phyloP scores from a whole-genome alignment of 2,329 filamentous ascomycete genomes.

The Aspergillus fischeri region DNA sequence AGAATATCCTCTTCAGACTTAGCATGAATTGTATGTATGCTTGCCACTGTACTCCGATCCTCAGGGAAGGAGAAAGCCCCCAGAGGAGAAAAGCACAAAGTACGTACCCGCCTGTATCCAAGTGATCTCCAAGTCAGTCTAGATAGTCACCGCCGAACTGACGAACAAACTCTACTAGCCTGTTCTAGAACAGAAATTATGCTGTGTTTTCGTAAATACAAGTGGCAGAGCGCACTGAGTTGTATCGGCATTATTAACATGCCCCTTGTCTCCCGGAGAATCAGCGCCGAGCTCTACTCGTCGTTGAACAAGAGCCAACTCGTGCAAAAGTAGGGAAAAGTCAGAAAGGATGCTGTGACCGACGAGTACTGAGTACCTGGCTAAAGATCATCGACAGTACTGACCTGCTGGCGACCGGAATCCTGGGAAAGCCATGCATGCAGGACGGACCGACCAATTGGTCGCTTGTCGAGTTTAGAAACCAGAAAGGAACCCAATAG shows the following conservation, averaged over 20 bases:
- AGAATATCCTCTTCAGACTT: no score
- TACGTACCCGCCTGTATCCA: background rate
- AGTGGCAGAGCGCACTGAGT: no score
- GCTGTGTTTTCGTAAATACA: background rate
- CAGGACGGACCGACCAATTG: background rate
- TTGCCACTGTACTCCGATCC: background rate
- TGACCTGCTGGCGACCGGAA: background rate
- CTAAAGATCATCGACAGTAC: background rate
- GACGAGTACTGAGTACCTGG: no score
- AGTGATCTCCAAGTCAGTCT: no score
- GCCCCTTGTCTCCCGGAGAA: no score
- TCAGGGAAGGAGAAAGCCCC: background rate
- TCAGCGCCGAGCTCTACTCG: background rate
- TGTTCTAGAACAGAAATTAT: background rate
- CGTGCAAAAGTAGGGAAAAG: background rate
- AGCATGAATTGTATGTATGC: background rate
- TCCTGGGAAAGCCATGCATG: background rate
- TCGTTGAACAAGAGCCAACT: background rate
- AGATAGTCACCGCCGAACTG: background rate
- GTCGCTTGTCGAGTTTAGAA: background rate
- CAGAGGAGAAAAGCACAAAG: background rate
- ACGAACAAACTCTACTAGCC: background rate
- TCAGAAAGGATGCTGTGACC: background rate
- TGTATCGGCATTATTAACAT: no score
- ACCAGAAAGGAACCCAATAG: background rate